phyloP scores from a whole-genome alignment of 805 yeast species.

The Lipomyces spencermartinsiae region DNA sequence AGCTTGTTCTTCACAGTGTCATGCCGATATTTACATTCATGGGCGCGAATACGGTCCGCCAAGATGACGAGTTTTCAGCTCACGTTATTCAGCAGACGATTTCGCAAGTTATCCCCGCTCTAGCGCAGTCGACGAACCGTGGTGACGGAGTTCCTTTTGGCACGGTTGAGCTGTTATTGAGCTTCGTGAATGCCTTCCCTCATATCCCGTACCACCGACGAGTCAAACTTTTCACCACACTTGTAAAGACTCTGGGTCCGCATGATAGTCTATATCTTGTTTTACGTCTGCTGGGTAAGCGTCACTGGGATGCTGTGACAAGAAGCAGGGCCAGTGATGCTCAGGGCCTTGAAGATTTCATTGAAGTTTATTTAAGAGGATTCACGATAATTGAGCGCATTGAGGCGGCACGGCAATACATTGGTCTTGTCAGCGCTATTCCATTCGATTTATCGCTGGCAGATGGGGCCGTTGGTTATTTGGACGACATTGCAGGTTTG shows the following conservation, averaged over 20 bases:
- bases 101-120: slow-evolving; percentile 86
- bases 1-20: slow-evolving; percentile 88
- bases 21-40: slow-evolving; percentile 99
- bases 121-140: slow-evolving; percentile 55
- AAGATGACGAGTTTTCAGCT: slow-evolving; percentile 93
- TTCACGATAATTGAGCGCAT: slow-evolving; percentile 75
- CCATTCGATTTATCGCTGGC: slow-evolving; percentile 19
- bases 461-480: slow-evolving; percentile 7
- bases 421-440: slow-evolving; percentile 55
- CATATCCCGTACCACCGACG: slow-evolving; percentile 98
- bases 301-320: slow-evolving; percentile 61
- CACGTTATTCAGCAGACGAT: slow-evolving; percentile 93
- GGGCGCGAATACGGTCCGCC: slow-evolving; percentile 97
- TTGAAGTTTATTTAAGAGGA: slow-evolving; percentile 68
- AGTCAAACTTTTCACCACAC: slow-evolving; percentile 78
- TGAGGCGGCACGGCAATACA: slow-evolving; percentile 57
- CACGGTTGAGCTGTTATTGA: slow-evolving; percentile 62
- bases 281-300: slow-evolving; percentile 80
- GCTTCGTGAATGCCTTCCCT: slow-evolving; percentile 91
- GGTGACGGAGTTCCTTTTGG: slow-evolving; percentile 16
- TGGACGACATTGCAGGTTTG: slow-evolving; percentile 26
- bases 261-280: slow-evolving; percentile 71
- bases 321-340: slow-evolving; percentile 72
- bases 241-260: slow-evolving; percentile 78
- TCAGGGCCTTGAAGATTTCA: slow-evolving; percentile 71